Evolutionary conservation across 176 grass and related monocot species (phyloP), one percentile per base, ranked within the genome.

Genomic region (Avena atlantica): DNA sequence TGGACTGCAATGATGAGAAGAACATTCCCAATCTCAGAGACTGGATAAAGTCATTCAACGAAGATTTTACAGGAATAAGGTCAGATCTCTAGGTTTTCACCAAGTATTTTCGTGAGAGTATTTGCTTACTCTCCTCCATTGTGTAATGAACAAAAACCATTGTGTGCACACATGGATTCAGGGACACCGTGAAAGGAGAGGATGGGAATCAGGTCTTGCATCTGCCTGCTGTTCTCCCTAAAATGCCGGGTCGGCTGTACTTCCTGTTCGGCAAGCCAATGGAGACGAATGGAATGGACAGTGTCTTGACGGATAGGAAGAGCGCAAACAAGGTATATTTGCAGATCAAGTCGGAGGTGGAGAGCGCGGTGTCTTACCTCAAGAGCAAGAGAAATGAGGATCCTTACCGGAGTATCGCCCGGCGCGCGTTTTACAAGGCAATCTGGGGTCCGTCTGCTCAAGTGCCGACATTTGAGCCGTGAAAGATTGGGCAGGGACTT

Each of bases 1-100:
- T 95, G 8, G 95, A 98, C 84, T 98, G 95, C 85, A 87, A 98
- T 81, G 95, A 98, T 88, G 76, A 82, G 68, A 95, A 92, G 84
- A 93, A 88, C 29, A 92, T 98, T 67, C 95, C 95, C 6, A 92
- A 81, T 20, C 12, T 95, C 27, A 81, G 84, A 83, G 93, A 95
- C 7, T 87, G 81, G 91, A 93, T 98, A 78, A 75, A 93, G 56
- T 86, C 91, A 29, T 65, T 78, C 45, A 98, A 95, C 81, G 64
- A 92, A 92, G 88, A 90, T 52, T 47, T 81, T 23, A 36, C n/a
- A 65, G 89, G 88, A 81, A 13, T 93, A 79, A 95, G 95, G 95
- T 98, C 78, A 74, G 24, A 74, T 58, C 52, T 68, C n/a, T 88
- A 58, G 78, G 52, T 36, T 31, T 59, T 29, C 8, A 83, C 69